phyloP scores from a whole-genome alignment of 768 basidiomycete species.

The Kwoniella heveanensis region DNA sequence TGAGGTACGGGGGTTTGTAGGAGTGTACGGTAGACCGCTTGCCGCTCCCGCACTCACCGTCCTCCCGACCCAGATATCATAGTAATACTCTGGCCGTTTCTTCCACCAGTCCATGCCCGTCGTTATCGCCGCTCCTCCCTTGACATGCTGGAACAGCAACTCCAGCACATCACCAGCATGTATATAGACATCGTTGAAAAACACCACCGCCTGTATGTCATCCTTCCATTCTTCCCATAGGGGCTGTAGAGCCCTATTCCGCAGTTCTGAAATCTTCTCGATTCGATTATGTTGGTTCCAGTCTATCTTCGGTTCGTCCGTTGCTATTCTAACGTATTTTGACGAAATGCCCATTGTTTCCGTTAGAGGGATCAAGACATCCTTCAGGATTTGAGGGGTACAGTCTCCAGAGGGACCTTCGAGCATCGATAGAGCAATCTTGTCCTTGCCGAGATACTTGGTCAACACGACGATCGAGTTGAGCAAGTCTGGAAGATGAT shows the following conservation, averaged over 20 bases:
- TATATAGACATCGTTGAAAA: slow-evolving; percentile 54
- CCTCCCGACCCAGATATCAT: slow-evolving; percentile 55
- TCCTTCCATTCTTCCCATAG: slow-evolving; percentile 36
- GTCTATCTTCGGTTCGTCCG: slow-evolving; percentile 44
- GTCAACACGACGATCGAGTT: slow-evolving; percentile 43
- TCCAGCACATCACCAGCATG: slow-evolving; percentile 49
- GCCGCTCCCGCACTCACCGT: slow-evolving; percentile 39
- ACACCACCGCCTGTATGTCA: slow-evolving; percentile 37
- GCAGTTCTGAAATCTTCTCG: slow-evolving; percentile 45
- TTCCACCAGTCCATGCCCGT: slow-evolving; percentile 54
- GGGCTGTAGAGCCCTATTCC: slow-evolving; percentile 50
- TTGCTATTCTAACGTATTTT: slow-evolving; percentile 32
- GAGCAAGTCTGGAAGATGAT: slow-evolving; percentile 52
- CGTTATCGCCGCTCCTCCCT: slow-evolving; percentile 44
- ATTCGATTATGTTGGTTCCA: slow-evolving; percentile 49
- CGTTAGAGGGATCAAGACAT: slow-evolving; percentile 39
- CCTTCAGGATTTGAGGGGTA: slow-evolving; percentile 39
- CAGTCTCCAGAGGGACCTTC: slow-evolving; percentile 53
- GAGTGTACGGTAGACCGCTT: no score
- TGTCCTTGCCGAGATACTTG: slow-evolving; percentile 37
- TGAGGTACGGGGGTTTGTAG: no score
- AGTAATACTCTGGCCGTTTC: slow-evolving; percentile 50
- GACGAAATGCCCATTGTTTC: slow-evolving; percentile 38
- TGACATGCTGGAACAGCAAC: slow-evolving; percentile 50
- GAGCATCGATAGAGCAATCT: slow-evolving; percentile 46